Evolutionary conservation across 225 moss, liverwort and hornwort genomes (phyloP).

Genomic region (Sphagnum contortum): DNA sequence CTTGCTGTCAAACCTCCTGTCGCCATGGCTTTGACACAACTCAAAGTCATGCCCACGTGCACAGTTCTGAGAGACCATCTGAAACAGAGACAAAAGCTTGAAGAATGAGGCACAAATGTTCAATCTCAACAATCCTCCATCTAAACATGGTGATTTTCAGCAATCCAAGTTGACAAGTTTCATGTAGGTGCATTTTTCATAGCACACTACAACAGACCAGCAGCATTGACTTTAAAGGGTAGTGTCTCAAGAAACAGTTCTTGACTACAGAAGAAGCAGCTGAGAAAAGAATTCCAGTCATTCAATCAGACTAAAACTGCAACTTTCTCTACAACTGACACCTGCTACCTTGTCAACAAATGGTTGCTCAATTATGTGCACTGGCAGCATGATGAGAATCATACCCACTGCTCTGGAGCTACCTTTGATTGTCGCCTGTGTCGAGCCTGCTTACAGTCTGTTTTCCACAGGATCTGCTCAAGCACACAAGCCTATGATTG

Average conservation of each 20-base stretch:
- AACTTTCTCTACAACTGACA: not conserved
- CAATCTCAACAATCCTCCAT: not conserved
- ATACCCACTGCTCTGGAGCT: conserved; percentile 13
- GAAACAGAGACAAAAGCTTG: not conserved
- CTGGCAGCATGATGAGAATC: not conserved
- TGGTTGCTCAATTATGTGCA: not conserved
- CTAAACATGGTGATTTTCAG: not conserved
- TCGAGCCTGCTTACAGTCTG: conserved; percentile 21
- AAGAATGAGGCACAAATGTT: not conserved
- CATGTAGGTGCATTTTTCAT: too few relatives aligned
- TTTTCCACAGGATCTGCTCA: conserved; percentile 9
- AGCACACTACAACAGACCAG: not conserved
- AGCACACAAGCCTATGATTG: too few relatives aligned
- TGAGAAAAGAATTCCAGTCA: not conserved
- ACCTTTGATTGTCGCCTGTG: conserved; percentile 22
- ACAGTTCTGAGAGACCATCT: conserved; percentile 2
- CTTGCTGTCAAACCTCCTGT: conserved; percentile 1
- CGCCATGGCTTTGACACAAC: conserved; percentile 2
- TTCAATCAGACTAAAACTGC: not conserved
- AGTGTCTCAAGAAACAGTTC: too few relatives aligned
- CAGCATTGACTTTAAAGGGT: not conserved
- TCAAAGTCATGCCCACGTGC: not conserved
- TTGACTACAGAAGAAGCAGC: not conserved
- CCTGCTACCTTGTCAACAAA: not conserved
- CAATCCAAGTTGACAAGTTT: too few relatives aligned